Evolutionary conservation across 2,329 filamentous ascomycete species (phyloP), one percentile per base, ranked within the genome.

Genomic region (Penicillium verrucosum): DNA sequence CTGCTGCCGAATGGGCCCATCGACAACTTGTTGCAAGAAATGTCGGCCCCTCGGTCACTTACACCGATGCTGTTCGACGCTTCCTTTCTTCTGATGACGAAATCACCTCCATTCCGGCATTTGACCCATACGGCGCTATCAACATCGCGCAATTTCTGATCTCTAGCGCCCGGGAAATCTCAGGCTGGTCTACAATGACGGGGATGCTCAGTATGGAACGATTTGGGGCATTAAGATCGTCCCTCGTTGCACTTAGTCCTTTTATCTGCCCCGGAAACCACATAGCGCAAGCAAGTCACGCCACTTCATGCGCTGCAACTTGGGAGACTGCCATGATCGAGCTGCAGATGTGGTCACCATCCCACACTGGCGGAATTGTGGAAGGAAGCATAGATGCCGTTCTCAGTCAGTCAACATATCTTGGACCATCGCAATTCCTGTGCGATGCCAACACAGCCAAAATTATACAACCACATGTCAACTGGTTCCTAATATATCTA

Each of bases 271-370:
- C 60, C 6, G 11, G 1, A 5, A 43, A 30, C 12, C 25, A 7
- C 58, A 46, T 18, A 9, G 18, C 2, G 7, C 25, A 34, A 32
- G 37, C 36, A 10, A 46, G n/a, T 0, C 32, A 56, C 14, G 18
- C 62, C 7, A 56, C 63, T 4, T 54, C 70, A 3, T 71, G 68
- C 14, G 66, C 71, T 14, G 75, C 75, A 11, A 75, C 73, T 6
- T 78, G 75, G 75, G 65, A 76, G 42, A 75, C 68, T 8, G 75
- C 74, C 36, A 77, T 77, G 75, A 69, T 78, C 21, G 75, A 77
- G 51, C 62, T 77, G 5, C 74, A 75, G 47, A 67, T 77, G 38
- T 77, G 75, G 75, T 77, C 75, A 0, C 72, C 73, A 2, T 68
- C 72, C 2, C 75, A 78, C 52, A 77, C 74, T 0, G 66, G 69